A percentile compares a stretch with the other conserved stretches of the same genome.
These are phyloP conservation scores for Curvularia spicifera DNA, from an alignment of 2,329 filamentous ascomycete species.

Conservation along the genomic window DNA sequence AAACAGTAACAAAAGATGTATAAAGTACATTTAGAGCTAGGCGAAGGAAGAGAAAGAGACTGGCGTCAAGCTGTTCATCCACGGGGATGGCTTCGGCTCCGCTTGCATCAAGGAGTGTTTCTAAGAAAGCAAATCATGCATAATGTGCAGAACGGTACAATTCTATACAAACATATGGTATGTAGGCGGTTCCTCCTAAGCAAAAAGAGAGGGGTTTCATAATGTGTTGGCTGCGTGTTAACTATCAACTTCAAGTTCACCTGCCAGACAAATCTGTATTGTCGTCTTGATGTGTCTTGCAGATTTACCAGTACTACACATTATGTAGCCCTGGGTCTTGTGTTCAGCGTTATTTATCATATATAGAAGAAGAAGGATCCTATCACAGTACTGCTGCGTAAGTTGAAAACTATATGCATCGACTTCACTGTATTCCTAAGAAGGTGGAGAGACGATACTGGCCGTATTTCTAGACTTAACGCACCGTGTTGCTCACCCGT, in stretches of 20 bases:
- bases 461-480: too few species aligned
- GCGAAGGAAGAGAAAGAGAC: background rate
- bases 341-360: background rate
- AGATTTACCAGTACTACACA: background rate
- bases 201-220: background rate
- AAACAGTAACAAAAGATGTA: background rate
- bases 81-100: conserved; percentile 4
- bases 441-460: too few species aligned
- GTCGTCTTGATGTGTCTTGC: background rate
- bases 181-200: background rate
- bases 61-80: background rate
- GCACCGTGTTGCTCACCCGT: background rate
- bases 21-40: background rate
- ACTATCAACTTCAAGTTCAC: background rate
- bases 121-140: background rate
- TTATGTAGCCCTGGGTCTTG: background rate
- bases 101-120: conserved; percentile 1
- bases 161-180: background rate
- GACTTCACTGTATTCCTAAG: too few species aligned
- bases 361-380: background rate
- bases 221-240: background rate
- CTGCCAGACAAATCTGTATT: background rate
- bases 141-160: background rate
- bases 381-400: background rate
- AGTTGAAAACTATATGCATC: background rate